Base-by-base conservation (phyloP, 495 filamentous ascomycete species). In the Penicillium macrosclerotiorum region DNA sequence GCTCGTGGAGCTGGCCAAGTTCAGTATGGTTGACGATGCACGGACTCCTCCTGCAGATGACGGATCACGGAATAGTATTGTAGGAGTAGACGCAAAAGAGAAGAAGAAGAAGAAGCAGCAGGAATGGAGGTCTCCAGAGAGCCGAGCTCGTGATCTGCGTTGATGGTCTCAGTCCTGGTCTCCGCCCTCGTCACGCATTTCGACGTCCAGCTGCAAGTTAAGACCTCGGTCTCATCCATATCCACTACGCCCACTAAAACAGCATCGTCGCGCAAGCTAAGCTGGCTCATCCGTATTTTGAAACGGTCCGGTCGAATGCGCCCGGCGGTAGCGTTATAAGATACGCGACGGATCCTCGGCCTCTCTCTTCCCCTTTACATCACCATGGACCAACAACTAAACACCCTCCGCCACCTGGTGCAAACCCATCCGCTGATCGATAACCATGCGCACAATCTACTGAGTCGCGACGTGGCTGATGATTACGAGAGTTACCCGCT, bases 381-480 rank as follows among this genome's bases (percentile, higher is more conserved):
- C 46, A 50, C 34, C 50, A 71, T 71, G 65, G 52, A 56, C 33
- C 16, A 47, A 11, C 43, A 47, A 11, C 43, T 72, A 4, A 44
- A 67, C 17, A 62, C 62, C 5, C 67, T 81, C 17, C 63, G 63
- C 17, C 54, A 60, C 8, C 51, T 81, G 18, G 82, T 93, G 37
- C 75, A 78, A 46, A 73, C 55, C 12, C 87, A 82, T 26, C 89
- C 90, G 1, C 77, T 92, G 51, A 91, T 96, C 58, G 90, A 96
- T 60, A 83, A 92, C 59, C 90, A 96, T 68, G 88, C 86, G 27
- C 90, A 96, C 59, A 90, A 89, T 52, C 69, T 90, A 1, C 71
- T 95, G 18, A 64, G 76, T 8, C 42, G 37, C 3, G 49, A 62
- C 0, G 52, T 60, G 2, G 65, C 66, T 9, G 30, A 49, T 18